Conservation (phyloP, 305 asterid species). For the Fraxinus dipetala region DNA sequence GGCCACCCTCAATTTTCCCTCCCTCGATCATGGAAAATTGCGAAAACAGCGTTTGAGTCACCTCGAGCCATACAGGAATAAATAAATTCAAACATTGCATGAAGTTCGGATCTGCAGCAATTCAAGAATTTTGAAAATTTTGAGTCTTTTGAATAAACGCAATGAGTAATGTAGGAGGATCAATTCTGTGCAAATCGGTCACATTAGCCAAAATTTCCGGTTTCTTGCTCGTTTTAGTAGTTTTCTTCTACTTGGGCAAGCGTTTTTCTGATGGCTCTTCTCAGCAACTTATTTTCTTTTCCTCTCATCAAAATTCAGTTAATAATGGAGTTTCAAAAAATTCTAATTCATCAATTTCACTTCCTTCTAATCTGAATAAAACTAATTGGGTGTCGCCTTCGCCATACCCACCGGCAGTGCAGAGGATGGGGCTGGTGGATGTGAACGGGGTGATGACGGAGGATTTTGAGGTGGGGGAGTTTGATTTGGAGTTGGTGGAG, state of each 20-base stretch:
- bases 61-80: neutral
- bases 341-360: slow-evolving; percentile 28
- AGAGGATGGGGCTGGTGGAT: slow-evolving; percentile 83
- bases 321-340: neutral
- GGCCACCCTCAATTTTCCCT: neutral
- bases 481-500: slow-evolving; percentile 60
- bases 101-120: neutral
- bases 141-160: slow-evolving; percentile 38
- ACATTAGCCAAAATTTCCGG: slow-evolving; percentile 47
- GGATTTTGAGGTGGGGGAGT: slow-evolving; percentile 71
- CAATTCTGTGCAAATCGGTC: slow-evolving; percentile 59
- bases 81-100: neutral
- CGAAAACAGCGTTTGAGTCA: neutral
- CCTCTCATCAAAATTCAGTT: slow-evolving; percentile 46
- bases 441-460: slow-evolving; percentile 76
- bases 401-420: slow-evolving; percentile 51
- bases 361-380: slow-evolving; percentile 55
- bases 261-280: slow-evolving; percentile 59
- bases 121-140: slow-evolving; percentile 21
- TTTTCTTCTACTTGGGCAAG: slow-evolving; percentile 72
- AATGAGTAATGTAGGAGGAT: slow-evolving; percentile 36
- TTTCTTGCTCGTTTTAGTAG: slow-evolving; percentile 46
- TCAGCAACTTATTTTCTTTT: slow-evolving; percentile 67
- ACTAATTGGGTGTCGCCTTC: slow-evolving; percentile 38
- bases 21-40: neutral